Percentiles rank a stretch among this genome's conserved stretches.
phyloP scores from a whole-genome alignment of 2,329 filamentous ascomycete genomes.

The Sporothrix brasiliensis region DNA sequence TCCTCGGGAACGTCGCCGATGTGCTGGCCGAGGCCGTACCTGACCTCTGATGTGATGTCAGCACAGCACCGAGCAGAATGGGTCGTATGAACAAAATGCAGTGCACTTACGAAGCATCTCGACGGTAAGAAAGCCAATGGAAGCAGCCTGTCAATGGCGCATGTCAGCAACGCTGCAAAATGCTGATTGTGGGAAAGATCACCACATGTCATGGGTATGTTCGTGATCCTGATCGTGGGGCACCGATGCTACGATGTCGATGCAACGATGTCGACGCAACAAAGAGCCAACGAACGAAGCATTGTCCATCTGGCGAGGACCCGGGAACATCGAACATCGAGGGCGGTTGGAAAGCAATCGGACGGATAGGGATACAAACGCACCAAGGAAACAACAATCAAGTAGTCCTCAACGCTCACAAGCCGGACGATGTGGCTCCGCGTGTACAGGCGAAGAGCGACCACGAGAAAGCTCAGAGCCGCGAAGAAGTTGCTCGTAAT shows the following conservation, averaged over 20 bases:
- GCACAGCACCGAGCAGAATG: too few species aligned
- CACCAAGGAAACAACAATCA: conserved; percentile 11
- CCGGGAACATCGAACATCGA: not conserved
- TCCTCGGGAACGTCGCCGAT: not conserved
- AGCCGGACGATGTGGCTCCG: conserved; percentile 10
- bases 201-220: not conserved
- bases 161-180: not conserved
- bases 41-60: not conserved
- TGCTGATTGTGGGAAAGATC: not conserved
- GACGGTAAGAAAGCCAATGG: conserved; percentile 14
- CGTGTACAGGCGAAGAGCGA: not conserved
- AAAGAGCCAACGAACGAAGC: too few species aligned
- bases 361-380: not conserved
- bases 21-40: conserved; percentile 4
- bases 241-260: not conserved
- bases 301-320: too few species aligned
- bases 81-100: too few species aligned
- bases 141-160: not conserved
- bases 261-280: too few species aligned
- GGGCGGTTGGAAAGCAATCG: not conserved
- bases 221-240: not conserved
- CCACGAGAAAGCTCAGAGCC: conserved; percentile 10
- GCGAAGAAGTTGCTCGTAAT: conserved; percentile 14
- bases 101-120: conserved; percentile 21
- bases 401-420: conserved; percentile 17